Evolutionary conservation across 1,284 basidiomycete species (phyloP).

Genomic region (Apiotrichum siamense): DNA sequence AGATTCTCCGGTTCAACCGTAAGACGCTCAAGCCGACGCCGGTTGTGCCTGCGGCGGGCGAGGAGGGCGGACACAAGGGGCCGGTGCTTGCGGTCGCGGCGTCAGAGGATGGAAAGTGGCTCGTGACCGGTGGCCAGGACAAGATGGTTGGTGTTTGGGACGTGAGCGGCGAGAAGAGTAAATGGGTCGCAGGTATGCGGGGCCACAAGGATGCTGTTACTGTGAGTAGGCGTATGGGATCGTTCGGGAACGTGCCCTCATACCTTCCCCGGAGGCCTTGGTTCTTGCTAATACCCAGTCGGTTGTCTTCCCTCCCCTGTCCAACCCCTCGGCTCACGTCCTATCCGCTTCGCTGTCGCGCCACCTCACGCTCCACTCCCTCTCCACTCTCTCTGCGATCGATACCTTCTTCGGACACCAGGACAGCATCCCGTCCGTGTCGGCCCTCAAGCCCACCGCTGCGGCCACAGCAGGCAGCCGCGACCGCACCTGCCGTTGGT

Average conservation of each 20-base stretch:
- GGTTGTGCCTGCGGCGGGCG: conserved; percentile 31
- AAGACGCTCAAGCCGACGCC: conserved; percentile 23
- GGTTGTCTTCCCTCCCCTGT: conserved; percentile 67
- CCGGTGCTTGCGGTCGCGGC: conserved; percentile 77
- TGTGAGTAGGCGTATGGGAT: conserved; percentile 54
- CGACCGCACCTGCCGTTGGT: conserved; percentile 87
- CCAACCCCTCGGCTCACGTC: conserved; percentile 65
- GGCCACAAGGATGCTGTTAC: conserved; percentile 83
- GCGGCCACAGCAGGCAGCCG: conserved; percentile 82
- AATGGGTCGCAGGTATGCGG: conserved; percentile 69
- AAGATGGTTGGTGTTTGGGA: conserved; percentile 78
- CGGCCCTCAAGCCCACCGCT: conserved; percentile 73
- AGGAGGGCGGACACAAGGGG: conserved; percentile 65
- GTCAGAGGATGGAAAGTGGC: conserved; percentile 73
- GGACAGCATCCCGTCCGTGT: conserved; percentile 72
- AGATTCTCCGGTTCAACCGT: conserved; percentile 64
- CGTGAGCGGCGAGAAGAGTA: conserved; percentile 54
- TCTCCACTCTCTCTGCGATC: conserved; percentile 79
- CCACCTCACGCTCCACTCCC: conserved; percentile 84
- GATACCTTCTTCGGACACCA: conserved; percentile 98
- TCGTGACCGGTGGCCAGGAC: conserved; percentile 84
- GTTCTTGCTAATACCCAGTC: conserved; percentile 50
- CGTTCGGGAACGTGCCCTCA: not conserved
- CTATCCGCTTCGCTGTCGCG: conserved; percentile 87
- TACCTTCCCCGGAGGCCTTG: too few relatives aligned